A percentile compares a stretch with the other conserved stretches of the same genome.
Evolutionary conservation across 2,329 filamentous ascomycete species (phyloP).

Genomic region (Leptographium lundbergii): DNA sequence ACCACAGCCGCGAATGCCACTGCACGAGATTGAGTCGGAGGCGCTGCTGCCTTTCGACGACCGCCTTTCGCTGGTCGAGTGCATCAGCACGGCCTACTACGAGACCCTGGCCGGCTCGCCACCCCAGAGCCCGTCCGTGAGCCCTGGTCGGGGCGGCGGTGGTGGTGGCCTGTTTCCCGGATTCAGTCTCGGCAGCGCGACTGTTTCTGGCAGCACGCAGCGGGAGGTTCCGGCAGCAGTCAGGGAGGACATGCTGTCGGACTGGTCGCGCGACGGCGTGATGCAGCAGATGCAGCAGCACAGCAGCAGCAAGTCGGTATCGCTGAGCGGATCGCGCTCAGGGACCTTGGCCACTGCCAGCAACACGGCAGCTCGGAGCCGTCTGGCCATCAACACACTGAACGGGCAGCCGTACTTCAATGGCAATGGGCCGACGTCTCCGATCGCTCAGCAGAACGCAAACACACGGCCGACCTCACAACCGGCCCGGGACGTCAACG

Average conservation of each 20-base stretch:
- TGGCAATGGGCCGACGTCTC: slow-evolving; percentile 26
- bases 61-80: slow-evolving; percentile 56
- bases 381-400: slow-evolving; percentile 36
- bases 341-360: slow-evolving; percentile 40
- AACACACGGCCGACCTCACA: slow-evolving; percentile 37
- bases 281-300: slow-evolving; percentile 47
- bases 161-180: not conserved
- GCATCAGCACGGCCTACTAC: slow-evolving; percentile 60
- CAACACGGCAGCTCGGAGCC: slow-evolving; percentile 25
- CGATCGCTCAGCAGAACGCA: slow-evolving; percentile 36
- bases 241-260: slow-evolving; percentile 61
- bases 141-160: slow-evolving; percentile 44
- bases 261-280: slow-evolving; percentile 69
- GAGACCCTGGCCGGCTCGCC: slow-evolving; percentile 41
- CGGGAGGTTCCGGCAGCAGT: slow-evolving; percentile 53
- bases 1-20: slow-evolving; percentile 32
- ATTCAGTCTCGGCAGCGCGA: not conserved
- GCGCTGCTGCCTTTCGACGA: slow-evolving; percentile 65
- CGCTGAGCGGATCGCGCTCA: slow-evolving; percentile 61
- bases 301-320: slow-evolving; percentile 57
- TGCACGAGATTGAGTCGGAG: slow-evolving; percentile 45
- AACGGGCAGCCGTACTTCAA: slow-evolving; percentile 9
- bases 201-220: slow-evolving; percentile 15
- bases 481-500: slow-evolving; percentile 15
- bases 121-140: slow-evolving; percentile 54